Conservation (phyloP, 495 filamentous ascomycete genomes). For the Penicillium alfredii region DNA sequence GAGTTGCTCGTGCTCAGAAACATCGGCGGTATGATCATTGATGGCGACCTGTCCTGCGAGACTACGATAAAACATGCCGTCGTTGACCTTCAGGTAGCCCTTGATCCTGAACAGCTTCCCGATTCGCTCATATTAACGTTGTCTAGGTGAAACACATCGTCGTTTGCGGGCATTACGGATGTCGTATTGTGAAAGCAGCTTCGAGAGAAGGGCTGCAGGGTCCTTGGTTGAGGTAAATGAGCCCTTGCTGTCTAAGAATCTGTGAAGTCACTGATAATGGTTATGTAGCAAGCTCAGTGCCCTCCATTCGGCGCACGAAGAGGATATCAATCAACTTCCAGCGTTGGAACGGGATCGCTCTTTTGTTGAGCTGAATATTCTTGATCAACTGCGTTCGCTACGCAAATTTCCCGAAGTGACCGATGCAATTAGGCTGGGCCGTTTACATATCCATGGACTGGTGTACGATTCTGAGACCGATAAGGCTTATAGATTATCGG, state of each 20-base stretch:
- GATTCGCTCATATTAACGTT: conserved; percentile 4
- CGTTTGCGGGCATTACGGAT: conserved; percentile 41
- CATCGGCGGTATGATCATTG: conserved; percentile 33
- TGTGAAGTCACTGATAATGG: conserved; percentile 1
- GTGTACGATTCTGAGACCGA: conserved; percentile 15
- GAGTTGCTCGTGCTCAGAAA: conserved; percentile 40
- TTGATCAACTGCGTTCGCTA: conserved; percentile 17
- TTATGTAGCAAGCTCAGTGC: conserved; percentile 12
- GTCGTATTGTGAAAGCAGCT: conserved; percentile 29
- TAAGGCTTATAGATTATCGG: too few relatives aligned
- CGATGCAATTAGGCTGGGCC: conserved; percentile 8
- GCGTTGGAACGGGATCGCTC: conserved; percentile 7
- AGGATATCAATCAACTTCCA: conserved; percentile 12
- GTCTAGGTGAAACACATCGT: conserved; percentile 37
- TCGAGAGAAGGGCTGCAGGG: conserved; percentile 15
- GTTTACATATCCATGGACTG: conserved; percentile 17
- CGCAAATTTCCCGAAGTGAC: conserved; percentile 12
- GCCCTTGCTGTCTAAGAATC: background rate
- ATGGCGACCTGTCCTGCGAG: conserved; percentile 28
- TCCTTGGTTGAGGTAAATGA: conserved; percentile 17
- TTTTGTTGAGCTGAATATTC: conserved; percentile 22
- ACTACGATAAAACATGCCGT: conserved; percentile 33
- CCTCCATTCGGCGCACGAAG: conserved; percentile 9
- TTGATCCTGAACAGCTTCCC: background rate
- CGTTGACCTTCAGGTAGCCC: conserved; percentile 24